Conservation (phyloP, 768 basidiomycete genomes). For the Coprinopsis marcescibilis region DNA sequence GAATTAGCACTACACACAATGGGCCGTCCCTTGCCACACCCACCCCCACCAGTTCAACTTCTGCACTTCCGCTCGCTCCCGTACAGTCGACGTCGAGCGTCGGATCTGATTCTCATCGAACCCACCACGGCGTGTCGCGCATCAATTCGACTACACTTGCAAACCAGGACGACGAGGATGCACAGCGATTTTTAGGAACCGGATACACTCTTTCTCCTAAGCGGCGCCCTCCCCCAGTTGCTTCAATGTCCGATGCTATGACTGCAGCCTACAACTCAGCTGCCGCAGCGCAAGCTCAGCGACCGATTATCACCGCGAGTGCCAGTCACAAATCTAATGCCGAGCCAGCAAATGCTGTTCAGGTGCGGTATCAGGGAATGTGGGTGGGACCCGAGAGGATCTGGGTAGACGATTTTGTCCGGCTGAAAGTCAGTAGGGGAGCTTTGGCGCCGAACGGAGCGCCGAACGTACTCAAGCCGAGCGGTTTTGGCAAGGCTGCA, state of each 20-base stretch:
- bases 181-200: too few relatives aligned
- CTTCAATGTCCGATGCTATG: neutral
- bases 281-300: neutral
- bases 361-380: constrained; percentile 68
- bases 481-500: constrained; percentile 45
- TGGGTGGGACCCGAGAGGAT: constrained; percentile 92
- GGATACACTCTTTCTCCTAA: too few relatives aligned
- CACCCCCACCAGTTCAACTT: constrained; percentile 12
- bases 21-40: constrained; percentile 12
- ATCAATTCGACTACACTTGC: neutral
- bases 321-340: neutral
- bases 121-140: constrained; percentile 6
- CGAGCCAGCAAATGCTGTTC: constrained; percentile 22
- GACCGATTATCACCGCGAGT: neutral
- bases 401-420: constrained; percentile 81
- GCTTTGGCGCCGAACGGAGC: constrained; percentile 65
- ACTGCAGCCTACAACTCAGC: neutral
- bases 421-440: constrained; percentile 64
- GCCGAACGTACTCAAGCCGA: constrained; percentile 52
- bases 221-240: neutral
- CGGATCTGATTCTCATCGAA: constrained; percentile 7
- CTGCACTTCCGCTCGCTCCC: constrained; percentile 9
- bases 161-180: neutral
- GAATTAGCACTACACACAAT: constrained; percentile 11
- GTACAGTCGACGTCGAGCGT: constrained; percentile 1